Base-by-base conservation (phyloP, 2,329 filamentous ascomycete genomes). In the Fusarium beomiforme region DNA sequence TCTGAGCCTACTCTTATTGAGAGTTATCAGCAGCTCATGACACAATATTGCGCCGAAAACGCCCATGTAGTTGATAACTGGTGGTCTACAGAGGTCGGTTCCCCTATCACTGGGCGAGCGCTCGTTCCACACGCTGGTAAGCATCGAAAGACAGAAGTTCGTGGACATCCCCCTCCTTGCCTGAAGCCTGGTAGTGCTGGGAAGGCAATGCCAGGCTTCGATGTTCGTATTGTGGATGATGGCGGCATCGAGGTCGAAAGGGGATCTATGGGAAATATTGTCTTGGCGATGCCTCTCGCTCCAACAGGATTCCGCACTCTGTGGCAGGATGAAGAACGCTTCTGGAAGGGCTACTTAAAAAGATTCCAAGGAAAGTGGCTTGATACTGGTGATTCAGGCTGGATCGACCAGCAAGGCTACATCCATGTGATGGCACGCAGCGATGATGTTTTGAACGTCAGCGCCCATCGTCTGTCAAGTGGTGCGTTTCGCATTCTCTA, bases 371-470 rank as follows among this genome's bases (percentile, higher is more conserved):
- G 94, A 0, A 88, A 88, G 73, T 98, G 93, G 93, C 81, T 98
- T 44, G 95, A 98, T 78, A 98, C 95, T 0, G 95, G 95, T 4
- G 95, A 98, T 78, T 92, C 94, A 1, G 95, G 95, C 0, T 90
- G 94, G 85, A 90, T 98, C 62, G 95, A 98, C 77, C 80, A 87
- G 17, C 91, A 95, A 42, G 89, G 89, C 8, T 90, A 90, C 74
- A 85, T 91, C 42, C 86, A 88, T 71, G 88, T 91, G 72, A 90
- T 91, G 89, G 87, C 87, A 42, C 82, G 89, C 42, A 86, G 84
- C 34, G 95, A 98, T 82, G 95, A 98, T 79, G 92, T 98, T 65
- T 94, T 98, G 78, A 98, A 98, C 78, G 95, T 97, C n/a, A 95
- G 94, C 42, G 94, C 95, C 8, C 95, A 98, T 83, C 89, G 95